Base-by-base conservation (phyloP, 2,329 filamentous ascomycete species). In the Fusarium newnesense region DNA sequence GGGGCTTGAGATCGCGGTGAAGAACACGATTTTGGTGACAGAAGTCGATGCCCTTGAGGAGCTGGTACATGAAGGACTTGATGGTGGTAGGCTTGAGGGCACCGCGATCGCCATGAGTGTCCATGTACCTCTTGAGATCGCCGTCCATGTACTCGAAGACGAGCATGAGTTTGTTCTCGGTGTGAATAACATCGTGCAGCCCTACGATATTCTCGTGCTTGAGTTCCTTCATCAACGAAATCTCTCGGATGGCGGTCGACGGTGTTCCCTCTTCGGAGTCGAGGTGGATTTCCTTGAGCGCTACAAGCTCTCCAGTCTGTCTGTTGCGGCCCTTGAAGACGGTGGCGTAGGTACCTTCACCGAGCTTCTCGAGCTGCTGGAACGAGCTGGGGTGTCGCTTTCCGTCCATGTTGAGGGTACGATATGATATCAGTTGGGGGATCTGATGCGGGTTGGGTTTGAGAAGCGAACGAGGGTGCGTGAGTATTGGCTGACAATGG, bases 61-160 rank as follows among this genome's bases (percentile, higher is more conserved):
- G 90, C 85, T 99, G 96, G 84, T 96, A 96, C 96, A 98, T 98
- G 88, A 98, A 99, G 30, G 94, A 97, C 85, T 98, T 98, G 89
- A 99, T 98, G 62, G 94, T 96, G 63, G 89, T 85, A 43, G 94
- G 93, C 81, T 97, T 95, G 62, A 99, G 88, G 54, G 95, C 94
- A 70, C 96, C 96, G 59, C 95, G 90, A 77, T 98, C 94, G 78
- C 95, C 95, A 66, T 95, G 89, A 11, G 92, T 94, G 82, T 99
- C 96, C 96, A 99, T 99, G 84, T 98, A 98, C 81, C 97, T 94
- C 87, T 99, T 99, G 16, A 99, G 86, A 80, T 99, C 96, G 81
- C 95, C 95, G 84, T 99, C 96, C 96, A 99, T 98, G 84, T 92
- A 97, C 83, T 99, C 96, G 78, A 99, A 99, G 15, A 99, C 96